Conservation (phyloP, 1,284 basidiomycete genomes). For the Clitocybe nebularis region DNA sequence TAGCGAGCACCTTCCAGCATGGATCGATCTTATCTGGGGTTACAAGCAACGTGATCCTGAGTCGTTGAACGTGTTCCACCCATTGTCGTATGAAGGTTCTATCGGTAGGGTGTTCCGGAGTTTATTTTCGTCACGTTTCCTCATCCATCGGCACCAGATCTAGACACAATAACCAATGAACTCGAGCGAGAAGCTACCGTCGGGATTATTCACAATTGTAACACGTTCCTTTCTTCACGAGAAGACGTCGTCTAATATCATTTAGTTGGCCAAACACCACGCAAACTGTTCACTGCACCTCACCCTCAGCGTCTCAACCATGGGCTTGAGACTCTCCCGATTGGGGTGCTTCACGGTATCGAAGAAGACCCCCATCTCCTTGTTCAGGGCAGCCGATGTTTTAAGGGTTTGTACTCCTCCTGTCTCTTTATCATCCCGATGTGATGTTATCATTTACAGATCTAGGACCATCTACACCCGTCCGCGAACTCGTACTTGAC, state of each 20-base stretch:
- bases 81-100: conserved; percentile 90
- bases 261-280: conserved; percentile 85
- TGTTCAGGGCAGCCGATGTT: conserved; percentile 50
- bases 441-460: conserved; percentile 33
- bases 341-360: conserved; percentile 70
- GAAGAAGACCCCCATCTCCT: conserved; percentile 74
- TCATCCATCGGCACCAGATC: conserved; percentile 42
- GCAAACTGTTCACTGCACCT: conserved; percentile 80
- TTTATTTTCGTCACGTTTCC: background rate
- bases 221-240: background rate
- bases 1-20: conserved; percentile 79
- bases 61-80: conserved; percentile 88
- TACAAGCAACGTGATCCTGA: conserved; percentile 80
- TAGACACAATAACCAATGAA: conserved; percentile 82
- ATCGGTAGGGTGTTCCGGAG: conserved; percentile 65
- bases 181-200: conserved; percentile 89
- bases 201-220: conserved; percentile 94
- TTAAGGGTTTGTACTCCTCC: conserved; percentile 45
- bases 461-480: conserved; percentile 40
- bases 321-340: conserved; percentile 65
- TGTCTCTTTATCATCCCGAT: conserved; percentile 13
- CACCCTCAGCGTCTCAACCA: conserved; percentile 78
- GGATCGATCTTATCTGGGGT: conserved; percentile 95
- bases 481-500: conserved; percentile 55
- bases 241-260: conserved; percentile 11